Conservation (phyloP, 2,329 filamentous ascomycete species). For the Claviceps pazoutovae region DNA sequence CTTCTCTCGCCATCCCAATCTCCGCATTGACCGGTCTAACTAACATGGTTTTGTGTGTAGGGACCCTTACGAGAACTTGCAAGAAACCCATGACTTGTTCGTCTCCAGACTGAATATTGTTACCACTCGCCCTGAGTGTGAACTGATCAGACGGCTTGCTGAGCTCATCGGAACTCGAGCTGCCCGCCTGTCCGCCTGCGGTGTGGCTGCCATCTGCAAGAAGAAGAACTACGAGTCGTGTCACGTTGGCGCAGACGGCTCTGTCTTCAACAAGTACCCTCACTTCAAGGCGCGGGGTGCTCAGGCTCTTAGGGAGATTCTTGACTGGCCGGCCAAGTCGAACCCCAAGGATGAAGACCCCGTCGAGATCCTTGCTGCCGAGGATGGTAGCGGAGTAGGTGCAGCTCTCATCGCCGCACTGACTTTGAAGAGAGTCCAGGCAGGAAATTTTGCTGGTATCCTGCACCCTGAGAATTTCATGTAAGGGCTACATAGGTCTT, state of each 20-base stretch:
- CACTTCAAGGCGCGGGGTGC: slow-evolving; percentile 93
- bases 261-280: slow-evolving; percentile 98
- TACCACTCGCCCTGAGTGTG: slow-evolving; percentile 64
- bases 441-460: slow-evolving; percentile 50
- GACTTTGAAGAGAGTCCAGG: slow-evolving; percentile 49
- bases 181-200: slow-evolving; percentile 83
- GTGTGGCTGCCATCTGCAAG: slow-evolving; percentile 89
- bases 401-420: slow-evolving; percentile 80
- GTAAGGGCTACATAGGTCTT: slow-evolving; percentile 5
- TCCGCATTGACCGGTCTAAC: not conserved
- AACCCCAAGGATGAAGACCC: slow-evolving; percentile 65
- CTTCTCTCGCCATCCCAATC: not conserved
- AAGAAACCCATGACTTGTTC: slow-evolving; percentile 77
- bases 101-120: slow-evolving; percentile 58
- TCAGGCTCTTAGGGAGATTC: slow-evolving; percentile 79
- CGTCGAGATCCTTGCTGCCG: slow-evolving; percentile 74
- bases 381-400: slow-evolving; percentile 95
- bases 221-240: slow-evolving; percentile 83
- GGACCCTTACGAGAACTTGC: slow-evolving; percentile 90
- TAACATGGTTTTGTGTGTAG: slow-evolving; percentile 23
- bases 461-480: slow-evolving; percentile 50
- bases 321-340: slow-evolving; percentile 74
- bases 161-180: slow-evolving; percentile 92
- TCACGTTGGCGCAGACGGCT: slow-evolving; percentile 93
- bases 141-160: slow-evolving; percentile 75